Conservation (phyloP, 345 rosid species). For the Psidium guajava region DNA sequence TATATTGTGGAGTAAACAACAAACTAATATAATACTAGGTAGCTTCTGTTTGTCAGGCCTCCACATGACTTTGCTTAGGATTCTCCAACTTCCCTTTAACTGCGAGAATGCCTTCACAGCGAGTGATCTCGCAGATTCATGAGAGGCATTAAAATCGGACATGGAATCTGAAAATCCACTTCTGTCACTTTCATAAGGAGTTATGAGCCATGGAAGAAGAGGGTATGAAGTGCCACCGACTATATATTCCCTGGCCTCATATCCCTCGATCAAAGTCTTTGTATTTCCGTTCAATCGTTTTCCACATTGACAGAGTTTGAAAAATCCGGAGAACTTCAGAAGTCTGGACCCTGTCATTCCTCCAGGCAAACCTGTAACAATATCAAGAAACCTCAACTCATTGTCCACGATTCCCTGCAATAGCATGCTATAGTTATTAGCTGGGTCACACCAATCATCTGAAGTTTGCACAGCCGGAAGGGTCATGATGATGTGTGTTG, state of each 20-base stretch:
- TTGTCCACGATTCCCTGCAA: constrained; percentile 82
- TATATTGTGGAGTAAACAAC: constrained; percentile 84
- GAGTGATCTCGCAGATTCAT: constrained; percentile 53
- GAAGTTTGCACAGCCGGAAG: constrained; percentile 91
- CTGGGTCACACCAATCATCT: constrained; percentile 92
- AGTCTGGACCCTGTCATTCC: constrained; percentile 64
- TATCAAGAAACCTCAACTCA: constrained; percentile 85
- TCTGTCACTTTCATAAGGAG: constrained; percentile 37
- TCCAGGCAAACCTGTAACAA: constrained; percentile 95
- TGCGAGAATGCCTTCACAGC: constrained; percentile 67
- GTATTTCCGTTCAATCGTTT: constrained; percentile 48
- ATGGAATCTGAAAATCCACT: constrained; percentile 11
- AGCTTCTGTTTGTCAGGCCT: constrained; percentile 87
- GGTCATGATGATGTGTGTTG: constrained; percentile 82
- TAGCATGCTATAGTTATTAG: constrained; percentile 82
- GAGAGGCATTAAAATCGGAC: constrained; percentile 36
- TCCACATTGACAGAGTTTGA: constrained; percentile 50
- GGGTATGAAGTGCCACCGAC: constrained; percentile 79
- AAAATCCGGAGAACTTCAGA: constrained; percentile 71
- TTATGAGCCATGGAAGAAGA: constrained; percentile 85
- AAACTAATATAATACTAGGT: constrained; percentile 77
- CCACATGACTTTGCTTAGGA: constrained; percentile 92
- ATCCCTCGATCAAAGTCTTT: constrained; percentile 23
- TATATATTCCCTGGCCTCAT: constrained; percentile 53
- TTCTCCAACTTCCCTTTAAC: constrained; percentile 89